phyloP scores from a whole-genome alignment of 1,284 basidiomycete genomes.

The Sanghuangporus weigelae region DNA sequence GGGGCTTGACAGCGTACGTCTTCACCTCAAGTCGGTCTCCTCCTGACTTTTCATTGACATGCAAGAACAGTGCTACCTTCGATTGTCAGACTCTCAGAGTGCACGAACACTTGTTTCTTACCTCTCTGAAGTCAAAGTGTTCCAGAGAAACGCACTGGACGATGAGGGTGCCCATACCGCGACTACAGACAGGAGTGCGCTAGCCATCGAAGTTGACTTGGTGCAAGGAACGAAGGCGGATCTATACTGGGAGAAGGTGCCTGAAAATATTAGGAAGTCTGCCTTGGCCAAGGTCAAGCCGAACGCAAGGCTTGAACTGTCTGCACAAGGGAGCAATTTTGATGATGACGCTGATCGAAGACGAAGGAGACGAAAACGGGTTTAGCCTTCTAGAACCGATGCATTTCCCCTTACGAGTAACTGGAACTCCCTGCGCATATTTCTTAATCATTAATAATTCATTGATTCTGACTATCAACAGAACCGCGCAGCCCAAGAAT shows the following conservation, averaged over 20 bases:
- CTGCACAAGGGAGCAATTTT: neutral
- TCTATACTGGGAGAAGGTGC: conserved; percentile 74
- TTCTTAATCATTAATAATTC: no score
- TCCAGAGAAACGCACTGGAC: conserved; percentile 49
- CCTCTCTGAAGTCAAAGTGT: conserved; percentile 33
- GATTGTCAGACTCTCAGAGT: conserved; percentile 48
- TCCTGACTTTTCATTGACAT: neutral
- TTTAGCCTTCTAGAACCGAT: no score
- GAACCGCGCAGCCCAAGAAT: conserved; percentile 55
- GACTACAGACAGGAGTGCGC: neutral
- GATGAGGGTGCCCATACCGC: conserved; percentile 27
- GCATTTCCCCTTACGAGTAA: neutral
- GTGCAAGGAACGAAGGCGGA: conserved; percentile 59
- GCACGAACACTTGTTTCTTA: conserved; percentile 40
- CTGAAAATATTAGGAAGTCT: conserved; percentile 59
- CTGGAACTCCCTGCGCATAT: neutral
- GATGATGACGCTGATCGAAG: neutral
- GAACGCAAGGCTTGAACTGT: neutral
- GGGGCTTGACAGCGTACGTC: conserved; percentile 63
- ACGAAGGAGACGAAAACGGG: conserved; percentile 1
- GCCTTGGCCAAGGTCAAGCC: neutral
- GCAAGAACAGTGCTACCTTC: conserved; percentile 61
- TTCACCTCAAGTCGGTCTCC: neutral
- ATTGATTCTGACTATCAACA: neutral
- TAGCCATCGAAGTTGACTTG: conserved; percentile 35